Evolutionary conservation across 306 rosid genomes (phyloP).

Genomic region (Vicia villosa): DNA sequence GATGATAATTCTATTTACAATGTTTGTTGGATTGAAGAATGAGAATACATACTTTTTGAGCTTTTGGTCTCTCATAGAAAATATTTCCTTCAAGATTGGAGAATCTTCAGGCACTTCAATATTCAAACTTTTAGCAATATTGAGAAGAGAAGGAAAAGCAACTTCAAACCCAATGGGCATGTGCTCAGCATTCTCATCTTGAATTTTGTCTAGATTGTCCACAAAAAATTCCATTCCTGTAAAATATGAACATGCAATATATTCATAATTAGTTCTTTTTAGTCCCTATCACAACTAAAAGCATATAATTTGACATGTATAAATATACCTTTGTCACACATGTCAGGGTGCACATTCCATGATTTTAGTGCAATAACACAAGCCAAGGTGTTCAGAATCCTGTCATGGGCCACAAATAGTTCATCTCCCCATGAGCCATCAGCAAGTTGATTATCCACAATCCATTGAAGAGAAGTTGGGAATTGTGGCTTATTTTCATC

Average conservation of each 20-base stretch:
- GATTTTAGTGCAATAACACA: slow-evolving; percentile 72
- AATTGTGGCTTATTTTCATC: slow-evolving; percentile 64
- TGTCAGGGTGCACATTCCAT: slow-evolving; percentile 73
- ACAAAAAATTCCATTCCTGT: slow-evolving; percentile 64
- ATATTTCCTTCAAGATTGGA: slow-evolving; percentile 60
- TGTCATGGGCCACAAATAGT: slow-evolving; percentile 71
- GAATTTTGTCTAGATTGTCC: slow-evolving; percentile 60
- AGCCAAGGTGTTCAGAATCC: slow-evolving; percentile 79
- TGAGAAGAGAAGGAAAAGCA: slow-evolving; percentile 84
- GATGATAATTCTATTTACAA: no score
- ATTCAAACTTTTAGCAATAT: slow-evolving; percentile 60
- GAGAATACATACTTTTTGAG: slow-evolving; percentile 58
- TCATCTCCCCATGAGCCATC: slow-evolving; percentile 97
- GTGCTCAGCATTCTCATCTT: slow-evolving; percentile 73
- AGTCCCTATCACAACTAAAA: no score
- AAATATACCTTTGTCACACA: slow-evolving; percentile 53
- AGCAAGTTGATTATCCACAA: slow-evolving; percentile 65
- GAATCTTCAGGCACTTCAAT: slow-evolving; percentile 63
- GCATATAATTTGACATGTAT: neutral
- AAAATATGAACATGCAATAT: neutral
- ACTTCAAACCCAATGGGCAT: slow-evolving; percentile 95
- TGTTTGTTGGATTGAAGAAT: neutral
- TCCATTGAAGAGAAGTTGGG: slow-evolving; percentile 78
- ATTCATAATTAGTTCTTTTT: neutral
- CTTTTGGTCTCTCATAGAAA: slow-evolving; percentile 59